phyloP scores from a whole-genome alignment of 805 yeast genomes.

The Candida silvicultrix region DNA sequence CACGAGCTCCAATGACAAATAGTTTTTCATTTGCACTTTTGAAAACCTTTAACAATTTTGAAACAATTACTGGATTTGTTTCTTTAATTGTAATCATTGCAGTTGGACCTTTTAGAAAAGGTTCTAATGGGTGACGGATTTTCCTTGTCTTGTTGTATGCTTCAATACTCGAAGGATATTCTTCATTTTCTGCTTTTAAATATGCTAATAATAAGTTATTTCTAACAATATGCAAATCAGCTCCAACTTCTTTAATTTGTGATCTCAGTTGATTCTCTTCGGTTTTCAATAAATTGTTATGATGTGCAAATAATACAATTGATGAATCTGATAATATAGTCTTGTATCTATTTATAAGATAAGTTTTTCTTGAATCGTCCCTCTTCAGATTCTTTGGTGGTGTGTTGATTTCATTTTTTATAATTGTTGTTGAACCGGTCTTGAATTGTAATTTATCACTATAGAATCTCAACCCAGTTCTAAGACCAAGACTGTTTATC shows the following conservation, averaged over 20 bases:
- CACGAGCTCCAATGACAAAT: conserved; percentile 78
- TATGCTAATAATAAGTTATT: conserved; percentile 69
- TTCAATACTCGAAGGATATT: conserved; percentile 66
- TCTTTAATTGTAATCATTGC: conserved; percentile 66
- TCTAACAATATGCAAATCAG: conserved; percentile 60
- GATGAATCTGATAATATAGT: conserved; percentile 60
- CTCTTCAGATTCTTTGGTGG: conserved; percentile 39
- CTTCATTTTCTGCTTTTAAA: conserved; percentile 59
- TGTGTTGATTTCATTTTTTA: conserved; percentile 30
- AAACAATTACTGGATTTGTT: conserved; percentile 65
- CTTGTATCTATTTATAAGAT: conserved; percentile 73
- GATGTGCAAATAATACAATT: conserved; percentile 75
- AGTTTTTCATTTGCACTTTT: conserved; percentile 65
- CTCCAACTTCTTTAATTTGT: conserved; percentile 62
- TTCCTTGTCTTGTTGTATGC: conserved; percentile 38
- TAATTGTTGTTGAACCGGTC: conserved; percentile 13
- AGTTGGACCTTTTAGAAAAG: conserved; percentile 78
- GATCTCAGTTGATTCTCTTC: conserved; percentile 63
- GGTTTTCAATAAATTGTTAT: conserved; percentile 65
- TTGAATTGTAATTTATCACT: not conserved
- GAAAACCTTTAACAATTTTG: conserved; percentile 52
- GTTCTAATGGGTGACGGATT: conserved; percentile 59
- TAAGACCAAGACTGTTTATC: not conserved
- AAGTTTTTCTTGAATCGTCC: conserved; percentile 74
- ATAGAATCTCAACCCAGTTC: not conserved